Base-by-base conservation (phyloP, 2,329 filamentous ascomycete species). In the Lasiodiplodia sp. region DNA sequence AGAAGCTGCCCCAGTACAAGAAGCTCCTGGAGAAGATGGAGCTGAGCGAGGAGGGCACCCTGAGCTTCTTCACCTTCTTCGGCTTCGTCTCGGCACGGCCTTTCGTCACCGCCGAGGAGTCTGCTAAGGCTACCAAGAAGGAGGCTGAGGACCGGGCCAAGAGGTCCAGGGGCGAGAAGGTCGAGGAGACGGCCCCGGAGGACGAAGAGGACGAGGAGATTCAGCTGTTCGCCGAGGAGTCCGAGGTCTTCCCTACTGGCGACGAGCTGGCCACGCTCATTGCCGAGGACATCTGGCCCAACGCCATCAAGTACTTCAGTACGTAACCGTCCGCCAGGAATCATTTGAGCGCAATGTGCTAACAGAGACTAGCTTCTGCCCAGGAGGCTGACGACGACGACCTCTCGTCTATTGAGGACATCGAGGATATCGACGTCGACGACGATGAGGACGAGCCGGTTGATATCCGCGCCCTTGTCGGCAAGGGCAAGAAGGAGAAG, bases 301-400 rank as follows among this genome's bases (percentile, higher is more conserved):
- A 90, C 71, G 95, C 94, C 69, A 90, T 97, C 79, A 93, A 92
- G 80, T 96, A 96, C 83, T 98, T 96, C 83, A 92, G 93, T 96
- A 84, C 82, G 92, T 87, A 2, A 16, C 47, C 11, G 31, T 14
- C 57, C 58, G 31, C 11, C 66, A 66, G 62, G 11, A 7, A 57
- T 18, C 16, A 16, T 3, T 18, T 34, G 4, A 18, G 11, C 28
- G 16, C 40, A 16, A 28, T 16, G 0, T 47, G 40, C 47, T 57
- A 38, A 56, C 64, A 10, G 8, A 40, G 25, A 34, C 16, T 49
- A 73, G 72, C 77, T n/a, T 73, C 78, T 89, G 90, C 87, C 66
- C 87, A 92, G 82, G 92, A 92, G 56, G 89, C 91, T 77, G 91
- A 93, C 74, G 83, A 87, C 68, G 89, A 90, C 63, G 87, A 87